These are phyloP conservation scores for Thelonectria blattea DNA, from an alignment of 2,329 filamentous ascomycete species.

Conservation along the genomic window DNA sequence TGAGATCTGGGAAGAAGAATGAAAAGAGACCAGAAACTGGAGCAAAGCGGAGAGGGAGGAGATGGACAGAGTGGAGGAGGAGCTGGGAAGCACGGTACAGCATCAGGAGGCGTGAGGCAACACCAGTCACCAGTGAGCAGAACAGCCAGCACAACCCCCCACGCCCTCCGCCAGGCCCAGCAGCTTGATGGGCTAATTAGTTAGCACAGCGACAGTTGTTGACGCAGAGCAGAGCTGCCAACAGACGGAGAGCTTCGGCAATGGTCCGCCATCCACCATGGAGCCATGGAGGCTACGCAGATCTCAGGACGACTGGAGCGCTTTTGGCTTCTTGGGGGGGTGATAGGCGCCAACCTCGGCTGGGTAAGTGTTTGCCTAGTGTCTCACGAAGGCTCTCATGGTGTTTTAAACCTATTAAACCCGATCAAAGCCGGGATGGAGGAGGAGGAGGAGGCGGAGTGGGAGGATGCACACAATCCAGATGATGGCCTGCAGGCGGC, in stretches of 20 bases:
- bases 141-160: neutral
- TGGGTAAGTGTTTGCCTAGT: neutral
- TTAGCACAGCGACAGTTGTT: constrained; percentile 11
- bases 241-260: constrained; percentile 9
- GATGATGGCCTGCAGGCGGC: too few relatives aligned
- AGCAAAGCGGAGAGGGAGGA: constrained; percentile 5
- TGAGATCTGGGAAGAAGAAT: constrained; percentile 7
- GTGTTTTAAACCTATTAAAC: constrained; percentile 2
- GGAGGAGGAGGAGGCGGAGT: too few relatives aligned
- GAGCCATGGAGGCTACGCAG: constrained; percentile 22
- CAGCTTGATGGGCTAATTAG: constrained; percentile 6
- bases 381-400: neutral
- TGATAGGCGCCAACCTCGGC: constrained; percentile 25
- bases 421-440: constrained; percentile 5
- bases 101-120: neutral
- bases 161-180: constrained; percentile 3
- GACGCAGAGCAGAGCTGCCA: constrained; percentile 7
- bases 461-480: too few relatives aligned
- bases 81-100: neutral
- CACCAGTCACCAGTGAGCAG: neutral
- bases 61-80: neutral
- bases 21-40: neutral
- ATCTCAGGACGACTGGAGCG: constrained; percentile 5
- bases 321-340: too few relatives aligned
- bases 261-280: constrained; percentile 11